A percentile compares a stretch with the other conserved stretches of the same genome.
phyloP scores from a whole-genome alignment of 208 protist species.

The Leishmania mexicana region DNA sequence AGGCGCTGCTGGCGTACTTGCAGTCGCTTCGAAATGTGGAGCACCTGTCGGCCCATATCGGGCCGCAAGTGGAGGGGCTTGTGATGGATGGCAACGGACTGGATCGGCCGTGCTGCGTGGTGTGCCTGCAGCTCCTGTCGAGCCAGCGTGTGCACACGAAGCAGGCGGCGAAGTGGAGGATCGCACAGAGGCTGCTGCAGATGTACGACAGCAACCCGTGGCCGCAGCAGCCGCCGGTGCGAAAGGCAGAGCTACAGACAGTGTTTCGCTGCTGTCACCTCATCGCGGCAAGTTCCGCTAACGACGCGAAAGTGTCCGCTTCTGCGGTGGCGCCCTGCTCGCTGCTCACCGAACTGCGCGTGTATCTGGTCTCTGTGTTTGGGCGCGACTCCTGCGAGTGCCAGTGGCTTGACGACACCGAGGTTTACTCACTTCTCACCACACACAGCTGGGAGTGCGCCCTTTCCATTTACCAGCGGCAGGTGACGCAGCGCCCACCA shows the following conservation, averaged over 20 bases:
- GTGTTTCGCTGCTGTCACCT: conserved; percentile 82
- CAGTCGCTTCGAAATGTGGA: conserved; percentile 70
- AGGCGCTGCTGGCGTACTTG: conserved; percentile 66
- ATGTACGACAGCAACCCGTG: conserved; percentile 72
- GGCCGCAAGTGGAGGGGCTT: conserved; percentile 50
- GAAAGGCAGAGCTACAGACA: conserved; percentile 76
- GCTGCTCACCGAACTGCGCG: conserved; percentile 34
- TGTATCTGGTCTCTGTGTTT: conserved; percentile 41
- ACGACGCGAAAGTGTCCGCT: not conserved
- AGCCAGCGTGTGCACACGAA: conserved; percentile 32
- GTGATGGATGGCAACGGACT: conserved; percentile 50
- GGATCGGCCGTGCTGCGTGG: conserved; percentile 64
- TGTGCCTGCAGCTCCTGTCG: conserved; percentile 74
- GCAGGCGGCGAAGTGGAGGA: conserved; percentile 30
- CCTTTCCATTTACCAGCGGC: conserved; percentile 43
- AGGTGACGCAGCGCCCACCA: conserved; percentile 35
- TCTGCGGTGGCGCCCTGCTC: not conserved
- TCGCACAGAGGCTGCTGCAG: conserved; percentile 39
- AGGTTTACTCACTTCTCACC: conserved; percentile 60
- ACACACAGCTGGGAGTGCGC: conserved; percentile 43
- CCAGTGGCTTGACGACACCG: conserved; percentile 72
- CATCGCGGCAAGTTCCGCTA: conserved; percentile 28
- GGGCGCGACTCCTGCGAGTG: conserved; percentile 55
- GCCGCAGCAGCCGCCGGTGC: conserved; percentile 67
- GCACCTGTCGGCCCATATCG: conserved; percentile 29